Evolutionary conservation across 2,329 filamentous ascomycete genomes (phyloP), one percentile per base, ranked within the genome.

Genomic region (Fusarium sp.): DNA sequence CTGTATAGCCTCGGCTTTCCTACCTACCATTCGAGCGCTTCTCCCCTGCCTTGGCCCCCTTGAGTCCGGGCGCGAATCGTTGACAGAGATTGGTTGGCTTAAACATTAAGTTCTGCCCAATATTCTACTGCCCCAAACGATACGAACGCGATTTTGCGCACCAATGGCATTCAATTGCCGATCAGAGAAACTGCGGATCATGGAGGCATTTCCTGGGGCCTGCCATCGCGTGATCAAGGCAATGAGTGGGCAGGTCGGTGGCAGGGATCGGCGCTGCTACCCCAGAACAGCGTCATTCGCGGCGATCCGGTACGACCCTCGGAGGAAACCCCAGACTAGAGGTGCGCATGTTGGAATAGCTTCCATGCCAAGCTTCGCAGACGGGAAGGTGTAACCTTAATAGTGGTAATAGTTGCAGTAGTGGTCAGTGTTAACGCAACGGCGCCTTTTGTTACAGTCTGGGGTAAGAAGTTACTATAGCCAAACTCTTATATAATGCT

Each of bases 241-340:
- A 38, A 43, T 30, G 37, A 59, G 57, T 52, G 57, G 35, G 35
- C 27, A 38, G 22, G 25, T 30, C n/a, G 38, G 37, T 40, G 50
- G 47, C 67, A 73, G 59, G 71, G 71, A 68, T 45, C 71, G 63
- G 67, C 20, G 25, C 7, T 25, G 10, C 17, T 37, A 54, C 20
- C 71, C 67, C 12, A 65, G 43, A 71, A 64, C 3, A 52, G 71
- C 35, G 20, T 33, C 3, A 17, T 59, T 37, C 14, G 1, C 43
- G 71, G n/a, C n/a, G 71, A 71, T 71, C 67, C 27, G n/a, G 32
- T 17, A 17, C 27, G 30, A 61, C 27, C 37, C 17, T 27, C 56
- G 56, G 56, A 22, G 22, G 22, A 58, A 37, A 37, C 22, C 32
- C 22, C 54, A 30, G 14, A 37, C 15, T 37, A 38, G 22, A 58